Conservation (phyloP, 768 basidiomycete genomes). For the Suillus bovinus region DNA sequence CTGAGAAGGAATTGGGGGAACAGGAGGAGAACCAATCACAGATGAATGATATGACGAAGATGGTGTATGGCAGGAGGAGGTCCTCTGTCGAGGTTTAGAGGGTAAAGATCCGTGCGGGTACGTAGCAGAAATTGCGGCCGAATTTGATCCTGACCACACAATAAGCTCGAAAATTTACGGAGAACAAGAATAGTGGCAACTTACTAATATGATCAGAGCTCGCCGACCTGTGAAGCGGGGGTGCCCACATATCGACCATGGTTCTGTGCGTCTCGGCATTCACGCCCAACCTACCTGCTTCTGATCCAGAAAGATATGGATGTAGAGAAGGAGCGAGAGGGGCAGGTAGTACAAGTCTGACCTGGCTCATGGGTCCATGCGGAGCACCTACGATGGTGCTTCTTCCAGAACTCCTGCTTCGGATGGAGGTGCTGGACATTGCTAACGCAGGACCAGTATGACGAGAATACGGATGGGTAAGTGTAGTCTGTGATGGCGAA, state of each 20-base stretch:
- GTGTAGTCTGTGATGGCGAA: constrained; percentile 14
- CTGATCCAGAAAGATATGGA: constrained; percentile 16
- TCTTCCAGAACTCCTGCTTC: constrained; percentile 29
- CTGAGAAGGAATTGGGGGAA: constrained; percentile 22
- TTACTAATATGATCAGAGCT: constrained; percentile 15
- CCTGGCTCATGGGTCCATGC: constrained; percentile 57
- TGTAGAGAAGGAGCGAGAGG: constrained; percentile 54
- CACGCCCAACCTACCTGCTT: constrained; percentile 13
- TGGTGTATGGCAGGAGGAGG: background rate
- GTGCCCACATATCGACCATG: constrained; percentile 41
- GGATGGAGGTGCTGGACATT: constrained; percentile 36
- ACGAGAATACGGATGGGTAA: constrained; percentile 16
- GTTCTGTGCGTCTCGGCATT: constrained; percentile 20
- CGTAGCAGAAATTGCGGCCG: background rate
- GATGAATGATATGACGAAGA: constrained; percentile 1
- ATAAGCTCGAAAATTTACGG: constrained; percentile 1
- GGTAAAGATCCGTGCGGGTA: background rate
- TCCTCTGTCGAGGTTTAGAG: constrained; percentile 4
- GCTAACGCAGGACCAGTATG: constrained; percentile 39
- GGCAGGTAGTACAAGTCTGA: constrained; percentile 68
- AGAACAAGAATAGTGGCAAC: background rate
- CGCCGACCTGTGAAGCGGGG: constrained; percentile 15
- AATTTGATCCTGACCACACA: constrained; percentile 5
- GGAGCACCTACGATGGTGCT: constrained; percentile 56
- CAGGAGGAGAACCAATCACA: constrained; percentile 19